Conservation (phyloP, 2,329 filamentous ascomycete genomes). For the Fusarium pseudoanthophilum region DNA sequence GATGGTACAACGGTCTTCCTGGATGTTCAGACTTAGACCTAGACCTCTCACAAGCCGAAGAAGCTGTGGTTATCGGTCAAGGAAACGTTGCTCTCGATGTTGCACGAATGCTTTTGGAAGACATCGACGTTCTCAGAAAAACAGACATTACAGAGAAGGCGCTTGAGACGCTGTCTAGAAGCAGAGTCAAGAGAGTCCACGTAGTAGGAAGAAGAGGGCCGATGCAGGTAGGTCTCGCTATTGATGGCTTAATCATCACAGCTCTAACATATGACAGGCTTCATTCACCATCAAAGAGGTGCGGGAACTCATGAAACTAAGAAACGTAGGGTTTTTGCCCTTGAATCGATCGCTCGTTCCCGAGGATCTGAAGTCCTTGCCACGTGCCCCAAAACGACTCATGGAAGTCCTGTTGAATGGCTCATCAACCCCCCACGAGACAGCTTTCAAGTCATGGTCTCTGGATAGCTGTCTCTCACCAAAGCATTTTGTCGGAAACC, state of each 20-base stretch:
- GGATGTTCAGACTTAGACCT: constrained; percentile 80
- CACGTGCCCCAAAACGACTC: constrained; percentile 79
- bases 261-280: constrained; percentile 62
- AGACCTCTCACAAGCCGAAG: constrained; percentile 78
- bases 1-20: constrained; percentile 97
- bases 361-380: constrained; percentile 72
- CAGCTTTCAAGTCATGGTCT: constrained; percentile 77
- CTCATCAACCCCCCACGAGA: constrained; percentile 61
- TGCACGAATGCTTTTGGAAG: constrained; percentile 83
- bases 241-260: background rate
- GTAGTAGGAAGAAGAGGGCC: constrained; percentile 92
- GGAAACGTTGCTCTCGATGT: constrained; percentile 97
- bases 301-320: constrained; percentile 85
- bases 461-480: constrained; percentile 89
- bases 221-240: constrained; percentile 72
- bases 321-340: constrained; percentile 75
- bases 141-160: constrained; percentile 93
- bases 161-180: constrained; percentile 76
- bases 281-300: constrained; percentile 96
- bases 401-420: constrained; percentile 86
- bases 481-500: constrained; percentile 68
- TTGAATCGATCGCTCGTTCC: constrained; percentile 76
- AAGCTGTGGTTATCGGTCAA: constrained; percentile 90
- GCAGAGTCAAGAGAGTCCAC: constrained; percentile 80
- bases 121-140: constrained; percentile 76